These are phyloP conservation scores for Begonia masoniana DNA, from an alignment of 306 rosid genomes.

Conservation along the genomic window DNA sequence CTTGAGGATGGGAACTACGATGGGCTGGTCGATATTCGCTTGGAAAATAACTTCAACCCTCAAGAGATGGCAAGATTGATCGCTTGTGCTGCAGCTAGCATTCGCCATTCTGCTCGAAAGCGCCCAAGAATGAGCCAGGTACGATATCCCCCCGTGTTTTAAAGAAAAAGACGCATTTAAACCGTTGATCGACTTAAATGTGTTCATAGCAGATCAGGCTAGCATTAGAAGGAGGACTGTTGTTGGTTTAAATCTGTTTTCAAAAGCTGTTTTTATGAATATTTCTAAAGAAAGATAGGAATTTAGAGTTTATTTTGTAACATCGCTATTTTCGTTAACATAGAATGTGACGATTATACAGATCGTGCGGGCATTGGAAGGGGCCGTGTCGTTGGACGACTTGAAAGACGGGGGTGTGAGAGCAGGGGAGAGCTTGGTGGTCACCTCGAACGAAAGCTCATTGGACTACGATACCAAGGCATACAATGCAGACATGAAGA, in stretches of 20 bases:
- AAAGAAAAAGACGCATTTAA: neutral
- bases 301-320: too few relatives aligned
- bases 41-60: slow-evolving; percentile 38
- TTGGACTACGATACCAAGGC: slow-evolving; percentile 37
- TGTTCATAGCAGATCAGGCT: too few relatives aligned
- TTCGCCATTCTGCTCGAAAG: slow-evolving; percentile 67
- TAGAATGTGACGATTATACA: slow-evolving; percentile 8
- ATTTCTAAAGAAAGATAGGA: too few relatives aligned
- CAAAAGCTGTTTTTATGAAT: too few relatives aligned
- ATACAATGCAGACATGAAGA: slow-evolving; percentile 46
- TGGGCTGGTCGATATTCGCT: slow-evolving; percentile 48
- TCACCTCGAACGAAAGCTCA: slow-evolving; percentile 25
- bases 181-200: neutral
- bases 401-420: slow-evolving; percentile 36
- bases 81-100: slow-evolving; percentile 71
- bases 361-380: slow-evolving; percentile 73
- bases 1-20: slow-evolving; percentile 44
- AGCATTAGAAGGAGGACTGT: too few relatives aligned
- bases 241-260: too few relatives aligned
- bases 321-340: too few relatives aligned
- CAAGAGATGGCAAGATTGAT: slow-evolving; percentile 65
- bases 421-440: slow-evolving; percentile 9
- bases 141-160: too few relatives aligned
- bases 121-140: slow-evolving; percentile 93
- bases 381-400: slow-evolving; percentile 58